Conservation (phyloP, 2,329 filamentous ascomycete species). For the Chalaropsis thielavioides region DNA sequence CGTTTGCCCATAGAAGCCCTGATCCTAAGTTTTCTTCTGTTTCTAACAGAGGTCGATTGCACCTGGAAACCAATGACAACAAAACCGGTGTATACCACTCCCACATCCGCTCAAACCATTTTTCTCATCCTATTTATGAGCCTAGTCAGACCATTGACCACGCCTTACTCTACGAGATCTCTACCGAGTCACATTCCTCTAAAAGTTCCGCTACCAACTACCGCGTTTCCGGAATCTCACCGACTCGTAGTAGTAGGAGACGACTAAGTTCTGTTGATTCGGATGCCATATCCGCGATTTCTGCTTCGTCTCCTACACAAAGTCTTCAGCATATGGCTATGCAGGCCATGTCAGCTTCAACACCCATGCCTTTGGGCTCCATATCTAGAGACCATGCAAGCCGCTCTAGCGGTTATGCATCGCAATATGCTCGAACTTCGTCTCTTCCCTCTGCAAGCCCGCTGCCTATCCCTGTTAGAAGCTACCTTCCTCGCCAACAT, state of each 20-base stretch:
- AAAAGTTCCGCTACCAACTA: neutral
- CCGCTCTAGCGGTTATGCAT: neutral
- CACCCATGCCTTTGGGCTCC: neutral
- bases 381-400: neutral
- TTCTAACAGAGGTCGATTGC: neutral
- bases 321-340: constrained; percentile 9
- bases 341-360: constrained; percentile 12
- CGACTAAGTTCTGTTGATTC: constrained; percentile 11
- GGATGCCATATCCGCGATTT: constrained; percentile 4
- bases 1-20: constrained; percentile 13
- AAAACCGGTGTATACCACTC: neutral
- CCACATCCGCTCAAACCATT: neutral
- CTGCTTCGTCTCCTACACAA: constrained; percentile 2
- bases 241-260: constrained; percentile 4
- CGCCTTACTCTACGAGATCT: constrained; percentile 1
- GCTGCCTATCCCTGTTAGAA: constrained; percentile 1
- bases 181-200: neutral
- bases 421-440: constrained; percentile 7
- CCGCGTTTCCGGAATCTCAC: constrained; percentile 3
- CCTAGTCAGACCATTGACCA: neutral
- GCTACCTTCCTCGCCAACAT: constrained; percentile 4
- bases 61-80: neutral
- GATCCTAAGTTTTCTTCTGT: constrained; percentile 1
- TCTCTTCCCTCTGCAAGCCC: constrained; percentile 6
- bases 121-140: constrained; percentile 7